These are phyloP conservation scores for Ettlia oleoabundans DNA, from an alignment of 139 green algal genomes.

Conservation along the genomic window DNA sequence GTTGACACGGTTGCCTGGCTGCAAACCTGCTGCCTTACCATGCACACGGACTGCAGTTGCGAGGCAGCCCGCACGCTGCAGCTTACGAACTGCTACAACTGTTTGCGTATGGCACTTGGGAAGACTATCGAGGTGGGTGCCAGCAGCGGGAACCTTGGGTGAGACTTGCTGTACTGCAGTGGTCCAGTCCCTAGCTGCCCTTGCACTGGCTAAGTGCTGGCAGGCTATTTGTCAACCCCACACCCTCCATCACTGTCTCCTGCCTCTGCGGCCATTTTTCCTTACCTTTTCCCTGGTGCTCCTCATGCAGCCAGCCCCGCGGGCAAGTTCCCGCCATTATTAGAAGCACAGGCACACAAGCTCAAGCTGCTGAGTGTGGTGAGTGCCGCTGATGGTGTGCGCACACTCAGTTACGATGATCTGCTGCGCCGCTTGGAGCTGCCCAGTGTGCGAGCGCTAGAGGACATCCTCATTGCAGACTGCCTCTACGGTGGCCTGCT, in stretches of 20 bases:
- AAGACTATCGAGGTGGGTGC: slow-evolving; percentile 74
- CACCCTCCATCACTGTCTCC: neutral
- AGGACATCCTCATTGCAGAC: slow-evolving; percentile 92
- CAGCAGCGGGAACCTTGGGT: neutral
- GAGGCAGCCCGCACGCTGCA: slow-evolving; percentile 39
- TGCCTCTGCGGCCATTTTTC: neutral
- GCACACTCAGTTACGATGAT: slow-evolving; percentile 13
- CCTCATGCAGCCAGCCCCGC: slow-evolving; percentile 2
- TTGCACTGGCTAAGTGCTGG: neutral
- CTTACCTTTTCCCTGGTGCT: too few species aligned
- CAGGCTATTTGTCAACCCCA: neutral
- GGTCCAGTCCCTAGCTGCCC: too few species aligned
- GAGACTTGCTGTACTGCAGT: too few species aligned
- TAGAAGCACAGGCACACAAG: slow-evolving; percentile 75
- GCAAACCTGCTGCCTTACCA: too few species aligned
- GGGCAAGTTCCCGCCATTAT: slow-evolving; percentile 37
- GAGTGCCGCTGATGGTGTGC: slow-evolving; percentile 54
- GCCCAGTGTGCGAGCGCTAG: slow-evolving; percentile 77
- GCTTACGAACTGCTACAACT: slow-evolving; percentile 70
- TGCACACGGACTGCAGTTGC: slow-evolving; percentile 66
- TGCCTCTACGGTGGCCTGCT: slow-evolving; percentile 87
- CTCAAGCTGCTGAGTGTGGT: slow-evolving; percentile 88
- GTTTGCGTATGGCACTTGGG: slow-evolving; percentile 87
- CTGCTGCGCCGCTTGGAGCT: slow-evolving; percentile 55
- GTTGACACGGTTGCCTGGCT: too few species aligned